Evolutionary conservation across 768 basidiomycete genomes (phyloP), one percentile per base, ranked within the genome.

Genomic region (Clitopilus passeckerianus): DNA sequence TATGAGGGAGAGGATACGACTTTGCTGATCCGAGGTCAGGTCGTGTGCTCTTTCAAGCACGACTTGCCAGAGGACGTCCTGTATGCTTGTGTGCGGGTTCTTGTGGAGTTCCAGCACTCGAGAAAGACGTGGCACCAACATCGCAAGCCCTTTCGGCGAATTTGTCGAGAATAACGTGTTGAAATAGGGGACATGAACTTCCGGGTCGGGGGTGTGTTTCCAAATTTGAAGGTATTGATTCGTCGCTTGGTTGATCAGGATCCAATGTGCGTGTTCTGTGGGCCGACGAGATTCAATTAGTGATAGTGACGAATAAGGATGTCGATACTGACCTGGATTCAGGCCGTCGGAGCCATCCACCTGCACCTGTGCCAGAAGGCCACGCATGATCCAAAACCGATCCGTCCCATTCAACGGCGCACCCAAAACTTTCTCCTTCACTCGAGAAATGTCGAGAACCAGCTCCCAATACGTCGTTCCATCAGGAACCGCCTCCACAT

Each of bases 351-450:
- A 6, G 23, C 16, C 53, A 53, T 53, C 33, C 53, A 53, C 20
- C 20, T 10, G 4, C 22, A 68, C 65, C 30, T 62, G 62, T 14
- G 72, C 74, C 8, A 84, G 69, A 30, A 72, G 65, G 12, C 79
- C 80, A 34, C 72, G 78, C 81, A 89, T 81, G 53, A 82, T 66
- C 87, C 87, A 89, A 68, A 82, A 89, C 53, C 77, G 75, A 66
- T 89, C 86, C n/a, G 77, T 73, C 44, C 72, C 69, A 15, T 65
- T 67, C 43, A 81, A 64, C 8, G 59, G 15, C 59, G 73, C 67
- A 35, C 70, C 72, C n/a, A 71, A 59, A 34, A 61, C 58, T 35
- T 52, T 57, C 35, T 67, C 63, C 68, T 86, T 86, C 64, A 81
- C 78, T 34, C 65, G 68, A 8, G 74, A 75, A 10, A 87, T 63